A percentile compares a stretch with the other conserved stretches of the same genome.
phyloP scores from a whole-genome alignment of 345 rosid genomes.

The Diplotaxis tenuifolia region DNA sequence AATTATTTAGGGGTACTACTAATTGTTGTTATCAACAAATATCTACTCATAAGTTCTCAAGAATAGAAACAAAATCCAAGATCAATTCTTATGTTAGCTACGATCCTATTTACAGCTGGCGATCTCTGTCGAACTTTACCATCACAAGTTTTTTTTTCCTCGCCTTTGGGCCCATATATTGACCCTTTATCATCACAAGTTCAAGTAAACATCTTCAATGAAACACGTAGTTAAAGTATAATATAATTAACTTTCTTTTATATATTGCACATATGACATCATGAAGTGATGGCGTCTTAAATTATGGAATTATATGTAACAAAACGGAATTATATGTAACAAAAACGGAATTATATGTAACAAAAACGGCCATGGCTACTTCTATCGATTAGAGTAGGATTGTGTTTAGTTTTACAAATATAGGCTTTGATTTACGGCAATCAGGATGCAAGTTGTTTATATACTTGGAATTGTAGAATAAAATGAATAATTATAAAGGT shows the following conservation, averaged over 20 bases:
- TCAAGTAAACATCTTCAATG: conserved; percentile 7
- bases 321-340: too few relatives aligned
- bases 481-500: neutral
- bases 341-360: too few relatives aligned
- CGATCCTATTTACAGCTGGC: conserved; percentile 27
- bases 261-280: conserved; percentile 23
- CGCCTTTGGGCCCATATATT: conserved; percentile 10
- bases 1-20: neutral
- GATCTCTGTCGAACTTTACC: conserved; percentile 11
- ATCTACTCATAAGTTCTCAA: conserved; percentile 12
- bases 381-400: too few relatives aligned
- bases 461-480: too few relatives aligned
- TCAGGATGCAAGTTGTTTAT: too few relatives aligned
- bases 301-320: too few relatives aligned
- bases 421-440: too few relatives aligned
- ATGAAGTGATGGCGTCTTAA: conserved; percentile 27
- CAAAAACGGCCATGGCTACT: too few relatives aligned
- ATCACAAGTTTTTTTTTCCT: conserved; percentile 4
- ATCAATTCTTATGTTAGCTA: neutral
- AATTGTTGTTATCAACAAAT: conserved; percentile 21
- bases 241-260: neutral
- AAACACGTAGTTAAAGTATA: neutral
- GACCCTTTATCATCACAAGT: conserved; percentile 25
- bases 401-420: too few relatives aligned
- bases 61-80: conserved; percentile 10